phyloP scores from a whole-genome alignment of 2,329 filamentous ascomycete species.

The Phyllosticta citrichinensis region DNA sequence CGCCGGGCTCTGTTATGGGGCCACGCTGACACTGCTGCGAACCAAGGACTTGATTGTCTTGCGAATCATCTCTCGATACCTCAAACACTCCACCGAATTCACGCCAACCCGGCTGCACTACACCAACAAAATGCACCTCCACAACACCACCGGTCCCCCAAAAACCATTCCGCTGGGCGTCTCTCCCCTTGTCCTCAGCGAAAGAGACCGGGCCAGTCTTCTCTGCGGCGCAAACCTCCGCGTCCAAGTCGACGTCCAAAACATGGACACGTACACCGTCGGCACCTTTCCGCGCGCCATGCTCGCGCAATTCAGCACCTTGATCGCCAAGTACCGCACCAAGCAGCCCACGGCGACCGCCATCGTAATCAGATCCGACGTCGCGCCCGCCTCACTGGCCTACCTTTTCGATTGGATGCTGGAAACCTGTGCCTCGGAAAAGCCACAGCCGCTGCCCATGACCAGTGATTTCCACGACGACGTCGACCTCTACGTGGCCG shows the following conservation, averaged over 20 bases:
- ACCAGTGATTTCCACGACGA: neutral
- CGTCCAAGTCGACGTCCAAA: neutral
- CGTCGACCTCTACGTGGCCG: neutral
- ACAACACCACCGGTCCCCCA: neutral
- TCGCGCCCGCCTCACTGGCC: neutral
- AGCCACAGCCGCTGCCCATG: neutral
- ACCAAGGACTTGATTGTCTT: too few relatives aligned
- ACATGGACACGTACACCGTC: neutral
- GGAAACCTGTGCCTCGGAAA: neutral
- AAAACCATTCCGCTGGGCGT: neutral
- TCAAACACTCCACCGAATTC: neutral
- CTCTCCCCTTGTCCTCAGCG: neutral
- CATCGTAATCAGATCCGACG: neutral
- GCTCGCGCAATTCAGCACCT: neutral
- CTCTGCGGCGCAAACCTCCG: neutral
- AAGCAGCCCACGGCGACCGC: neutral
- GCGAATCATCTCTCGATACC: too few relatives aligned
- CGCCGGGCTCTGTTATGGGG: too few relatives aligned
- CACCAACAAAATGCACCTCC: neutral
- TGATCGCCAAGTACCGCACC: neutral
- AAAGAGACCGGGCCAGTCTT: neutral
- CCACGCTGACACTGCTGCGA: too few relatives aligned
- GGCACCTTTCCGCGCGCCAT: neutral
- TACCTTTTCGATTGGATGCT: neutral
- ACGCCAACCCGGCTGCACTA: neutral